phyloP scores from a whole-genome alignment of 257 asterid species.

The Salvia miltiorrhiza region DNA sequence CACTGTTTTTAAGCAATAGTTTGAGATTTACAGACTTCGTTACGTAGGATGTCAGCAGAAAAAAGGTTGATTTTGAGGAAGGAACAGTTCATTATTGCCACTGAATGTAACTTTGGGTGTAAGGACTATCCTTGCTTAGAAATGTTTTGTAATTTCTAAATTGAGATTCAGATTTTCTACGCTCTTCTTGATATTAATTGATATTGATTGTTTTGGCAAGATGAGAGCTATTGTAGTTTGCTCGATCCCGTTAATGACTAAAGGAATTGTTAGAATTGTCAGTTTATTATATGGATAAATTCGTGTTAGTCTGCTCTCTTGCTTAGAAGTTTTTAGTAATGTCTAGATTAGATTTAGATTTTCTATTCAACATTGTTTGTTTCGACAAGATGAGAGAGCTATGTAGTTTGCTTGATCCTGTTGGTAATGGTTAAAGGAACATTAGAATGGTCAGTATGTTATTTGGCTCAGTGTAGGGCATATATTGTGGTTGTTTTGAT shows the following conservation, averaged over 20 bases:
- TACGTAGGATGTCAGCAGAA: neutral
- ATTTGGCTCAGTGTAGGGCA: neutral
- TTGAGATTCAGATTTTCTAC: neutral
- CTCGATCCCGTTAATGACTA: neutral
- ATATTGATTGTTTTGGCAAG: neutral
- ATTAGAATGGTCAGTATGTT: neutral
- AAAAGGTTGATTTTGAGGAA: conserved; percentile 1
- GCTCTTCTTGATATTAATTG: neutral
- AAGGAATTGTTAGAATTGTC: neutral
- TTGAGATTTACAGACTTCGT: no score
- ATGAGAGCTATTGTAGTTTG: neutral
- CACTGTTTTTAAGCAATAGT: no score
- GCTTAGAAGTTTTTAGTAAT: neutral
- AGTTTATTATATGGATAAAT: no score
- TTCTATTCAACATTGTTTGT: neutral
- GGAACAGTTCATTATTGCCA: conserved; percentile 2
- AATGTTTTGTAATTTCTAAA: neutral
- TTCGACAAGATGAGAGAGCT: neutral
- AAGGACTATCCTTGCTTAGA: neutral
- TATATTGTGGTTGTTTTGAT: neutral
- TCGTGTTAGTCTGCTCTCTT: no score
- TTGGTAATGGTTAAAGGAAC: neutral
- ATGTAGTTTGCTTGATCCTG: neutral
- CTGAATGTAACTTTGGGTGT: neutral
- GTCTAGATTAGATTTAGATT: neutral